Percentiles rank a stretch among this genome's conserved stretches.
Evolutionary conservation across 2,329 filamentous ascomycete genomes (phyloP).

Genomic region (Fusarium sp.): DNA sequence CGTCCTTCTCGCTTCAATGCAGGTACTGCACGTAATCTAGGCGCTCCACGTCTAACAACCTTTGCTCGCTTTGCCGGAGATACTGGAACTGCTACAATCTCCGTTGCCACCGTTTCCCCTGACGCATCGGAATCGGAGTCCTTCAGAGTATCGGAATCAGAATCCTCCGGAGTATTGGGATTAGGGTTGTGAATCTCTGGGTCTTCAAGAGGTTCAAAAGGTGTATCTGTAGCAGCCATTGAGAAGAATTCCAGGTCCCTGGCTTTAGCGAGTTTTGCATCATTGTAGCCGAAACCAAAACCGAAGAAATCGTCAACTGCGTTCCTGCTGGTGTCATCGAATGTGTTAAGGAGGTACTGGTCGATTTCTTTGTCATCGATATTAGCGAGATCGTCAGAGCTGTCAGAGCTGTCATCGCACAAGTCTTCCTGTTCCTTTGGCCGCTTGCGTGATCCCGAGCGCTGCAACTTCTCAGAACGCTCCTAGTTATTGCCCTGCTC

Average conservation of each 20-base stretch:
- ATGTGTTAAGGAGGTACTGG: not conserved
- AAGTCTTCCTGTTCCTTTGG: not conserved
- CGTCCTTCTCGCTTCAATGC: not conserved
- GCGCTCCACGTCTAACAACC: not conserved
- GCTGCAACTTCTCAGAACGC: not conserved
- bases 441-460: not conserved
- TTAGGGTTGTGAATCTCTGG: not conserved
- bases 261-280: not conserved
- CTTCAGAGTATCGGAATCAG: not conserved
- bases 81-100: not conserved
- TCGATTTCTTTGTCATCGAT: not conserved
- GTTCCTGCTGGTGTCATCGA: not conserved
- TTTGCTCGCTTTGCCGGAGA: constrained; percentile 7
- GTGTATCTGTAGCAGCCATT: not conserved
- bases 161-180: not conserved
- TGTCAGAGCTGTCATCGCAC: not conserved
- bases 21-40: not conserved
- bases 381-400: not conserved
- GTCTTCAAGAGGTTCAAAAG: not conserved
- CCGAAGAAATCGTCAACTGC: not conserved
- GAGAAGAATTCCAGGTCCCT: not conserved
- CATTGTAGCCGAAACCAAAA: not conserved
- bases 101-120: not conserved
- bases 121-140: constrained; percentile 1
- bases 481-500: constrained; percentile 35